A percentile compares a stretch with the other conserved stretches of the same genome.
These are phyloP conservation scores for Teratosphaeria epicoccoides DNA, from an alignment of 2,329 filamentous ascomycete genomes.

Conservation along the genomic window DNA sequence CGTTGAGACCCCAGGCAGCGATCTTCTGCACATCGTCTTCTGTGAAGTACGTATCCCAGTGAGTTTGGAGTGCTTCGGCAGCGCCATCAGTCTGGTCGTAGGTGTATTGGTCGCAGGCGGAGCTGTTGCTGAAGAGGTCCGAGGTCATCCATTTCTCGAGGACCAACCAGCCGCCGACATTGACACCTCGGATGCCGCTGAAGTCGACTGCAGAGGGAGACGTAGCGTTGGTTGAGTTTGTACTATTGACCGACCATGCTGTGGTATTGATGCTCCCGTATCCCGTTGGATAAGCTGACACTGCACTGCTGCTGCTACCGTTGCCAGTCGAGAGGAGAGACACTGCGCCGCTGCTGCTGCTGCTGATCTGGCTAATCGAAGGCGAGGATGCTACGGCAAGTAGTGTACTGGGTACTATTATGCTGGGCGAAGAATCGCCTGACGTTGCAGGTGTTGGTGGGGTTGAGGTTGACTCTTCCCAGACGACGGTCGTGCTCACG, in stretches of 20 bases:
- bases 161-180: conserved; percentile 29
- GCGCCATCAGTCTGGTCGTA: conserved; percentile 27
- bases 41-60: conserved; percentile 30
- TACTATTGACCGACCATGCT: not conserved
- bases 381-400: too few relatives aligned
- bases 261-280: not conserved
- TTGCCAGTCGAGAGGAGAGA: not conserved
- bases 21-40: conserved; percentile 32
- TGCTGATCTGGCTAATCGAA: not conserved
- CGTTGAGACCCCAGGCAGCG: conserved; percentile 26
- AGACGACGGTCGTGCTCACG: not conserved
- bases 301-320: not conserved
- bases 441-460: not conserved
- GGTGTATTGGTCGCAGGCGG: conserved; percentile 29
- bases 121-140: conserved; percentile 25
- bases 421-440: not conserved
- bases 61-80: conserved; percentile 17
- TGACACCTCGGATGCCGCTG: conserved; percentile 23
- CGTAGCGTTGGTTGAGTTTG: not conserved
- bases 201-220: not conserved
- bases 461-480: not conserved
- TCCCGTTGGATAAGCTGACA: not conserved
- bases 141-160: conserved; percentile 29
- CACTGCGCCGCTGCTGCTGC: not conserved
- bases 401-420: too few relatives aligned